Evolutionary conservation across 2,329 filamentous ascomycete species (phyloP), one percentile per base, ranked within the genome.

Genomic region (Xylariales sp.): DNA sequence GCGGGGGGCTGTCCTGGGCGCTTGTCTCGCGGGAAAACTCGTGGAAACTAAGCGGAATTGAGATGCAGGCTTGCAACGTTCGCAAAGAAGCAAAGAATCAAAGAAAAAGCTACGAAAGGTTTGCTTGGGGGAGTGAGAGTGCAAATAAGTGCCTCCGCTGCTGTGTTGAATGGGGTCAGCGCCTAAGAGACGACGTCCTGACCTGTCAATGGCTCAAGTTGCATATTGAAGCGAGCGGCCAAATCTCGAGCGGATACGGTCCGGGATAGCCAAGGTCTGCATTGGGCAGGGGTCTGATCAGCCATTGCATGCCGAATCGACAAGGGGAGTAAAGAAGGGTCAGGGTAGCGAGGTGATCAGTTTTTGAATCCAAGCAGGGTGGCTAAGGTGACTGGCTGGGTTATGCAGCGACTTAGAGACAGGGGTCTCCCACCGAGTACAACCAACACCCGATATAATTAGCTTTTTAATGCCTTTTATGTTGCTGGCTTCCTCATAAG

Each of bases 241-340:
- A 60, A 61, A 62, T 64, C 58, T 60, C 56, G 58, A 63, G 62
- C 64, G 63, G 63, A 63, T 62, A 60, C 61, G 61, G 62, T 57
- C 63, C 64, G 63, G 64, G 60, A 54, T 60, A 58, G 57, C 54
- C 59, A 56, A 56, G 54, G 51, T 51, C 51, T 60, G 55, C 57
- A 61, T 55, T 53, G 50, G 42, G 48, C 53, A 59, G 53, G 58
- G 59, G 57, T 61, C 51, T 53, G 49, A 53, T 51, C 51, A 55
- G 52, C 57, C 57, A 62, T 55, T 51, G 52, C 55, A 57, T 60
- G 55, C 59, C 58, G 55, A 55, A 51, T 56, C 48, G 55, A 53
- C 55, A 51, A 21, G 55, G 56, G 54, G 45, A 48, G n/a, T n/a
- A n/a, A n/a, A n/a, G n/a, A 40, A 46, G 51, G 50, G 51, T n/a